Evolutionary conservation across 2,329 filamentous ascomycete species (phyloP).

Genomic region (Arthrobotrys conoides): DNA sequence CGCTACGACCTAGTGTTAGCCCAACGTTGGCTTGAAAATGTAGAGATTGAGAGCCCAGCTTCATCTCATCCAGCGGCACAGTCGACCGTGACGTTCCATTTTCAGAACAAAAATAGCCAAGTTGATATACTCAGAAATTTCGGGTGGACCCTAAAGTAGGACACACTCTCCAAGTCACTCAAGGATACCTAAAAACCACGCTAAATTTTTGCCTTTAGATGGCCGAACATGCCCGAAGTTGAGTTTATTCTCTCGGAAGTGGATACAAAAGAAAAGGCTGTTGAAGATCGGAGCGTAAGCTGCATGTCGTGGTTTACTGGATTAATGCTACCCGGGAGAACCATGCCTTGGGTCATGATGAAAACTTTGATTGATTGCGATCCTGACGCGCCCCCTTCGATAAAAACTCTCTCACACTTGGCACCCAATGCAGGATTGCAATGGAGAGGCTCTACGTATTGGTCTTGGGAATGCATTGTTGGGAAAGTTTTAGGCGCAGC

Average conservation of each 20-base stretch:
- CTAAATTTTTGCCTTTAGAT: conserved; percentile 66
- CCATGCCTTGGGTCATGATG: conserved; percentile 82
- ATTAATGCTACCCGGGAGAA: conserved; percentile 78
- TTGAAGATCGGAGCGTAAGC: conserved; percentile 77
- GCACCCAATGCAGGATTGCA: conserved; percentile 81
- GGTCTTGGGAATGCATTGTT: conserved; percentile 79
- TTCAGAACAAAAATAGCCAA: conserved; percentile 77
- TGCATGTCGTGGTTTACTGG: conserved; percentile 84
- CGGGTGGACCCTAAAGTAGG: conserved; percentile 76
- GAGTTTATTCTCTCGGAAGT: conserved; percentile 75
- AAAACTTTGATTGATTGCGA: conserved; percentile 83
- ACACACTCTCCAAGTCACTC: neutral
- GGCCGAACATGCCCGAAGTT: conserved; percentile 79
- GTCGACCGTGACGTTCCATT: conserved; percentile 74
- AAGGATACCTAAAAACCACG: neutral
- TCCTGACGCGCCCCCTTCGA: conserved; percentile 76
- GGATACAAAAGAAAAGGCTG: conserved; percentile 69
- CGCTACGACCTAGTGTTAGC: conserved; percentile 82
- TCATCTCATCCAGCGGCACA: conserved; percentile 71
- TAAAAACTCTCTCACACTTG: conserved; percentile 78
- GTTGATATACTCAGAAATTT: conserved; percentile 79
- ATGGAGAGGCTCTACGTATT: conserved; percentile 83
- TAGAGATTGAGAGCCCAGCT: conserved; percentile 76
- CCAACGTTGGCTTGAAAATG: conserved; percentile 79
- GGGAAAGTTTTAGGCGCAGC: conserved; percentile 79